Evolutionary conservation across 1,284 basidiomycete genomes (phyloP).

Genomic region (Melanopsichium pennsylvanicum): DNA sequence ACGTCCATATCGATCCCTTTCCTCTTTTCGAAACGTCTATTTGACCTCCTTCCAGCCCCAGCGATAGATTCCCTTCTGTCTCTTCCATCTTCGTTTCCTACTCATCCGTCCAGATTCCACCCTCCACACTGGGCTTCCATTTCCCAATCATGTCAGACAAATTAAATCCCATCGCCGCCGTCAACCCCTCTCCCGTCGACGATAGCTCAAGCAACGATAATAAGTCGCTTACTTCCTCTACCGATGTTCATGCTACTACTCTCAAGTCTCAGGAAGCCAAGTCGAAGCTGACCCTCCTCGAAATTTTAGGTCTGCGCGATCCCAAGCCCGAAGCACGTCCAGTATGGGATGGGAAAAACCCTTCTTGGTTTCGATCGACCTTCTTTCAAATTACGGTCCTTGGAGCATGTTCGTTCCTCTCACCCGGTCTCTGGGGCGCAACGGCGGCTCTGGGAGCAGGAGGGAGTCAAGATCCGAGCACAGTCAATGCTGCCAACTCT

Average conservation of each 20-base stretch:
- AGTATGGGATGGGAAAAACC: conserved; percentile 29
- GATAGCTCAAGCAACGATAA: conserved; percentile 12
- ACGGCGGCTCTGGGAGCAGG: conserved; percentile 64
- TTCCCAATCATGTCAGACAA: conserved; percentile 6
- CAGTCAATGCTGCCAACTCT: conserved; percentile 66
- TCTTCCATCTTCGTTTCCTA: not conserved
- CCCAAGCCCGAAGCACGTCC: conserved; percentile 31
- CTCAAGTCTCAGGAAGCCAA: not conserved
- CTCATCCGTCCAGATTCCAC: not conserved
- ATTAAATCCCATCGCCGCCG: not conserved
- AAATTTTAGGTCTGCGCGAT: conserved; percentile 34
- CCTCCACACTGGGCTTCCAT: not conserved
- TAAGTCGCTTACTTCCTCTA: conserved; percentile 14
- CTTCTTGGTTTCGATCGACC: conserved; percentile 46
- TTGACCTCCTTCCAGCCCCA: too few relatives aligned
- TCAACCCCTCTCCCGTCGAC: too few relatives aligned
- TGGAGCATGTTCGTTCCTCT: conserved; percentile 64
- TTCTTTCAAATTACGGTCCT: conserved; percentile 62
- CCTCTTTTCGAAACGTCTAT: too few relatives aligned
- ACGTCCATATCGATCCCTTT: too few relatives aligned
- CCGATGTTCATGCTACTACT: not conserved
- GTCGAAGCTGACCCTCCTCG: conserved; percentile 21
- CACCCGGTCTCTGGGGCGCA: conserved; percentile 65
- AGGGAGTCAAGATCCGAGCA: conserved; percentile 51
- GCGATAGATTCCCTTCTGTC: too few relatives aligned